phyloP scores from a whole-genome alignment of 352 stramenopile genomes.

The Phytophthora pluvialis region DNA sequence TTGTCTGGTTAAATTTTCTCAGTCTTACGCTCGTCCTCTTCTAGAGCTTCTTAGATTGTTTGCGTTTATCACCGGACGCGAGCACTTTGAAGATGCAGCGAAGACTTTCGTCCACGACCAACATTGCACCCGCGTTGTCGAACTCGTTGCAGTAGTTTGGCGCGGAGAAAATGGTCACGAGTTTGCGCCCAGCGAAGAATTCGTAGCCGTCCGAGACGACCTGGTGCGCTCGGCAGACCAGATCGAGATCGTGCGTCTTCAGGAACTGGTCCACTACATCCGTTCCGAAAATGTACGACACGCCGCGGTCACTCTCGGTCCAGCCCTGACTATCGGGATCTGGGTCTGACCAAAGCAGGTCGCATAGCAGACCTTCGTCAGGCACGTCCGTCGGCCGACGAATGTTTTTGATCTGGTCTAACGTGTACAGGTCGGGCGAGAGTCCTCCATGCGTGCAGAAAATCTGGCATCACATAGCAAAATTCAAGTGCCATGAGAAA shows the following conservation, averaged over 20 bases:
- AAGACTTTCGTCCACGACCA: slow-evolving; percentile 79
- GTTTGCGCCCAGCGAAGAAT: slow-evolving; percentile 98
- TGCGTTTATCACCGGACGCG: slow-evolving; percentile 78
- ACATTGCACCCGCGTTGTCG: slow-evolving; percentile 97
- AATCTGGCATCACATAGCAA: slow-evolving; percentile 69
- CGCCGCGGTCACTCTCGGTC: slow-evolving; percentile 97
- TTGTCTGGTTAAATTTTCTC: background rate
- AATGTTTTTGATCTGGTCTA: slow-evolving; percentile 97
- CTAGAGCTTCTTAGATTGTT: slow-evolving; percentile 44
- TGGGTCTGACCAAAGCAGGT: slow-evolving; percentile 90
- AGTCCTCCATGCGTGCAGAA: slow-evolving; percentile 97
- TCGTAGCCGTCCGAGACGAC: slow-evolving; percentile 99
- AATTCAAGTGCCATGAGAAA: background rate
- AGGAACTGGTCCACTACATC: slow-evolving; percentile 98
- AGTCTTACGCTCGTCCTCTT: background rate
- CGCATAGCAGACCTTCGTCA: slow-evolving; percentile 85
- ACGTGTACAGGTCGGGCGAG: slow-evolving; percentile 95
- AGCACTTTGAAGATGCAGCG: slow-evolving; percentile 87
- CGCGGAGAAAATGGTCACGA: slow-evolving; percentile 99
- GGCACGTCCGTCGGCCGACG: slow-evolving; percentile 83
- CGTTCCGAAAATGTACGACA: slow-evolving; percentile 98
- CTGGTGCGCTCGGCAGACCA: slow-evolving; percentile 98
- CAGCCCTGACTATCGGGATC: slow-evolving; percentile 91
- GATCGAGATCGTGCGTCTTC: slow-evolving; percentile 96
- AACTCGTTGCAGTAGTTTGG: slow-evolving; percentile 99